Conservation (phyloP, 75 land plant genomes). For the Pinus tabuliformis region DNA sequence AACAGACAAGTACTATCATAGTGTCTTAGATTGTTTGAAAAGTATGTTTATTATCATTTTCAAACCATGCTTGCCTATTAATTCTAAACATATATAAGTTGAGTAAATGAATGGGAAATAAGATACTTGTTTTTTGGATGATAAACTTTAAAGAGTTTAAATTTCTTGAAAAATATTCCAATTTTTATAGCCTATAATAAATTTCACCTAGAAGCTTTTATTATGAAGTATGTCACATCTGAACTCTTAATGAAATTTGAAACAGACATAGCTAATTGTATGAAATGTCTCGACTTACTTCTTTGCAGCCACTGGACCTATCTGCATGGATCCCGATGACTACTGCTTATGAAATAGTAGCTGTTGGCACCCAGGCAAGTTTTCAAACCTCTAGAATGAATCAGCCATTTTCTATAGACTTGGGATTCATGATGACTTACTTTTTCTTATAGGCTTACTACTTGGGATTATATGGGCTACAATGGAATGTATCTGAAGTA, state of each 20-base stretch:
- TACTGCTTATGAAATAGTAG: slow-evolving; percentile 28
- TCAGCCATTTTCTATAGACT: background rate
- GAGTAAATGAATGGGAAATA: background rate
- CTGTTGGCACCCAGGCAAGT: slow-evolving; percentile 41
- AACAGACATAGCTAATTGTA: background rate
- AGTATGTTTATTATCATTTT: too few relatives aligned
- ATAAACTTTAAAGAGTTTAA: too few relatives aligned
- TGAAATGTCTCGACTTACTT: background rate
- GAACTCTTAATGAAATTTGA: background rate
- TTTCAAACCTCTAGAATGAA: background rate
- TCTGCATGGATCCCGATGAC: slow-evolving; percentile 46
- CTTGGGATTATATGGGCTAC: background rate
- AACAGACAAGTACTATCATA: too few relatives aligned
- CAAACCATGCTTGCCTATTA: background rate
- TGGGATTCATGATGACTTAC: background rate
- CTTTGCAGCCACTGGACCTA: slow-evolving; percentile 28
- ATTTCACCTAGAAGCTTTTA: background rate
- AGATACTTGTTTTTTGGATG: background rate
- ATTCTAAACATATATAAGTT: background rate
- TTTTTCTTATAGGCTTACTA: background rate
- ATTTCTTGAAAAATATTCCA: background rate
- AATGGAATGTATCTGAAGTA: background rate
- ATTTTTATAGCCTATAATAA: too few relatives aligned
- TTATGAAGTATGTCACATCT: background rate
- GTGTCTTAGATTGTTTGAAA: too few relatives aligned